Percentiles rank a stretch among this genome's conserved stretches.
Evolutionary conservation across 2,329 filamentous ascomycete species (phyloP).

Genomic region (Macrophomina tecta): DNA sequence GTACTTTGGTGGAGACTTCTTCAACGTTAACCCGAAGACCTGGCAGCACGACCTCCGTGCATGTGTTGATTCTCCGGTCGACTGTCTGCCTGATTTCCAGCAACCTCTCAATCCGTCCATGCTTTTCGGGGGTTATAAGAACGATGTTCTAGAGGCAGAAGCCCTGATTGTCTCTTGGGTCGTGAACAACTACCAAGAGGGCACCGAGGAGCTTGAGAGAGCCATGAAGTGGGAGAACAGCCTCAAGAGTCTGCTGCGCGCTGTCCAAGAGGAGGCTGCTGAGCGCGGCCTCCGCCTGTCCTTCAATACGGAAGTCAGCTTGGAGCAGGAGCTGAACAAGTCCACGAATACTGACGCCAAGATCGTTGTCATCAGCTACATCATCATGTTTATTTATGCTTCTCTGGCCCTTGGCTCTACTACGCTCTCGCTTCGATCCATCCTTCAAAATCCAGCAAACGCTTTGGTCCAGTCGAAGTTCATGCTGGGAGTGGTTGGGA

Average conservation of each 20-base stretch:
- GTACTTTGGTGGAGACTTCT: constrained; percentile 77
- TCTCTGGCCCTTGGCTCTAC: constrained; percentile 91
- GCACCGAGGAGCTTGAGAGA: constrained; percentile 69
- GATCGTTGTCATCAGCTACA: constrained; percentile 94
- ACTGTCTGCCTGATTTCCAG: constrained; percentile 85
- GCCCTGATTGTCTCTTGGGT: constrained; percentile 95
- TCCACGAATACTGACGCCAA: constrained; percentile 98
- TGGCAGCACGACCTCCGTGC: constrained; percentile 76
- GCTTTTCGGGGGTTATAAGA: constrained; percentile 80
- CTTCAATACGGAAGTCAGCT: constrained; percentile 92
- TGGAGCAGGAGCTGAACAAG: constrained; percentile 96
- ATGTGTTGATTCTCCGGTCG: constrained; percentile 79
- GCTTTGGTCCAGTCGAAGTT: constrained; percentile 96
- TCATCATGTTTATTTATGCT: constrained; percentile 98
- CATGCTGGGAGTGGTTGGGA: constrained; percentile 90
- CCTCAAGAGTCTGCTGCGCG: constrained; percentile 74
- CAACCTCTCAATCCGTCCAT: constrained; percentile 87
- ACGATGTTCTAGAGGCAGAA: constrained; percentile 71
- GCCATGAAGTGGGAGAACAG: constrained; percentile 91
- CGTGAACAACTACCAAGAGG: constrained; percentile 82
- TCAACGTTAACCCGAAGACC: constrained; percentile 64
- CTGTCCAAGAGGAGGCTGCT: constrained; percentile 79
- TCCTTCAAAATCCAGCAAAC: constrained; percentile 81
- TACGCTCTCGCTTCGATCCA: constrained; percentile 75
- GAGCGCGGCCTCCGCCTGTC: constrained; percentile 83